A percentile compares a stretch with the other conserved stretches of the same genome.
These are phyloP conservation scores for Logfia minima DNA, from an alignment of 129 eudicot genomes.

Conservation along the genomic window DNA sequence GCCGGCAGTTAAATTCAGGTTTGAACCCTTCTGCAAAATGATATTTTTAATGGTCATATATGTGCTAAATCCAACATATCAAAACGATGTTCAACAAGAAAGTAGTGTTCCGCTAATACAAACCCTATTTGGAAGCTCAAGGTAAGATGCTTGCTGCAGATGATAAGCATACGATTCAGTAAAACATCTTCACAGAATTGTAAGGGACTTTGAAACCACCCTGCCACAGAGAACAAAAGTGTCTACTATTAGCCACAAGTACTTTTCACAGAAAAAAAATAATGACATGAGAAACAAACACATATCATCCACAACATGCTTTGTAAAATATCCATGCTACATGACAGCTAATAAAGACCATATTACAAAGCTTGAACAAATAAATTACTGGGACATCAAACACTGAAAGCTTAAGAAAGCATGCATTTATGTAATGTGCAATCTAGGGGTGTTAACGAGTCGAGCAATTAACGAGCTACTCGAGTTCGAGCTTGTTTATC, in stretches of 20 bases:
- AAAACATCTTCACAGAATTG: conserved; percentile 20
- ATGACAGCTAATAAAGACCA: neutral
- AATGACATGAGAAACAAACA: neutral
- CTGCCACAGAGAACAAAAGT: conserved; percentile 21
- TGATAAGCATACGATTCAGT: conserved; percentile 16
- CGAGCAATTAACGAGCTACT: too few species aligned
- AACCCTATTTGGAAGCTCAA: conserved; percentile 22
- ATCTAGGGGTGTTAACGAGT: neutral
- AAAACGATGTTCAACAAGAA: conserved; percentile 20
- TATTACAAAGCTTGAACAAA: neutral
- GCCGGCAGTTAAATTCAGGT: conserved; percentile 20
- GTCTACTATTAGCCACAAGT: neutral
- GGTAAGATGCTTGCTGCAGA: conserved; percentile 5
- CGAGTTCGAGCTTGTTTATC: too few species aligned
- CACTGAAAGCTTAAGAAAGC: neutral
- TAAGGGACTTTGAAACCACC: conserved; percentile 9
- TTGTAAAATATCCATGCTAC: neutral
- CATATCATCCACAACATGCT: neutral
- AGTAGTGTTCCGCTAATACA: conserved; percentile 19
- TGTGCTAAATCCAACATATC: conserved; percentile 27
- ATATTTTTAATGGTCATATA: conserved; percentile 27
- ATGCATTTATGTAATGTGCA: neutral
- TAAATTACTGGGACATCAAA: neutral
- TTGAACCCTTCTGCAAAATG: conserved; percentile 26
- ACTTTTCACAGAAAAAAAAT: neutral